phyloP scores from a whole-genome alignment of 306 rosid genomes.

The Gillenia trifoliata region DNA sequence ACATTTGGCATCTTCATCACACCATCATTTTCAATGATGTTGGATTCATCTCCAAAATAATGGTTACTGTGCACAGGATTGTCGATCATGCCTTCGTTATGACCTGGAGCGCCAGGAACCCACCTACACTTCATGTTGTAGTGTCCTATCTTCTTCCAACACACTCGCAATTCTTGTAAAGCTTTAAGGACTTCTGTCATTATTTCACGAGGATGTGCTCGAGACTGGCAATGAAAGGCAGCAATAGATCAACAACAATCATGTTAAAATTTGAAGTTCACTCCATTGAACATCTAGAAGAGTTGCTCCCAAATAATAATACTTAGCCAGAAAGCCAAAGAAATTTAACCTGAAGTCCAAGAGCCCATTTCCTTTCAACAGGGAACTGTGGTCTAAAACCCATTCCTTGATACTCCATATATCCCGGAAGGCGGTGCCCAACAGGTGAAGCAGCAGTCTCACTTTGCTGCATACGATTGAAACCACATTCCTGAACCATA shows the following conservation, averaged over 20 bases:
- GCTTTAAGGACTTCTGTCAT: constrained; percentile 95
- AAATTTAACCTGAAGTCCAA: constrained; percentile 83
- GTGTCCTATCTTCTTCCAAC: constrained; percentile 96
- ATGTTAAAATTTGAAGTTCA: background rate
- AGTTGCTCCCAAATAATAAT: background rate
- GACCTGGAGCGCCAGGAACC: constrained; percentile 47
- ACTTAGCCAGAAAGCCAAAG: background rate
- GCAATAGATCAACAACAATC: constrained; percentile 21
- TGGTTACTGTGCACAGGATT: constrained; percentile 45
- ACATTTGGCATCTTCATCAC: constrained; percentile 47
- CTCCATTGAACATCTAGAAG: background rate
- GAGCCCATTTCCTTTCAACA: constrained; percentile 94
- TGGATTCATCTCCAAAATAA: constrained; percentile 54
- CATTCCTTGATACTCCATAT: constrained; percentile 59
- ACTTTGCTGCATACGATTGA: constrained; percentile 44
- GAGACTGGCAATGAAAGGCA: constrained; percentile 49
- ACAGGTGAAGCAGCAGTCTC: constrained; percentile 56
- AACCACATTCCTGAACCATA: constrained; percentile 53
- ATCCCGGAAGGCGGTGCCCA: constrained; percentile 68
- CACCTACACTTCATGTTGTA: constrained; percentile 97
- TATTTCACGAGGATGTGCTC: constrained; percentile 91
- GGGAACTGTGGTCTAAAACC: constrained; percentile 63
- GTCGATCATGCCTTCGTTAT: constrained; percentile 61
- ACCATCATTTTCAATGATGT: constrained; percentile 54
- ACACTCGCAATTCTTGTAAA: constrained; percentile 74